Base-by-base conservation (phyloP, 73 alveolate species). In the Stentor coeruleus region DNA sequence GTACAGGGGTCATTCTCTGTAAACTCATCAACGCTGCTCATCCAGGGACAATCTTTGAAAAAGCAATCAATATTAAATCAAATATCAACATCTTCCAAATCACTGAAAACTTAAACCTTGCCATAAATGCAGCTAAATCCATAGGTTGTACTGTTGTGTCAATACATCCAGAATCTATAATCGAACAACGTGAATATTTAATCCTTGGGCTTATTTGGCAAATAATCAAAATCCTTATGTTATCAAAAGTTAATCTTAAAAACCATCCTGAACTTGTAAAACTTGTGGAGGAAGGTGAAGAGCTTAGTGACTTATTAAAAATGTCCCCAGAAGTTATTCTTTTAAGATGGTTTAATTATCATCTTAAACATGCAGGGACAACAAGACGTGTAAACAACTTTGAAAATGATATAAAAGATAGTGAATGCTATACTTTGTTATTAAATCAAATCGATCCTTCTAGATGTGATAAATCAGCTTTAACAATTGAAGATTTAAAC, bases 321-420 rank as follows among this genome's bases (percentile, higher is more conserved):
- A 85, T 96, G 40, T 95, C 97, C 33, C 93, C 98, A 81, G 99
- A 96, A 79, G 88, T 86, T 39, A 86, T 96, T 58, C 87, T 96
- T 30, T 81, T 96, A 39, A 93, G 99, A 86, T 96, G 99, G 99
- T 81, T 96, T 87, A 96, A 96, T 84, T 90, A 84, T 83, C 99
- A 96, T 92, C 82, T 96, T 26, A 84, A 93, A 81, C 89, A 87
- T 11, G 93, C 96, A 33, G 94, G 95, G 33, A 85, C 84, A 77
- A 91, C 92, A 41, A 93, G 86, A 88, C 66, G 87, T 83, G 87
- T 94, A 26, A 74, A 74, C 30, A 94, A 94, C 77, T 88, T 96
- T 72, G 96, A 94, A 49, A 89, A 89, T 59, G 98, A 96, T 66
- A 35, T 87, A 31, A 20, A 87, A 75, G 86, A 82, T 41, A 81